Conservation (phyloP, 2,329 filamentous ascomycete genomes). For the Cladosporium halotolerans region DNA sequence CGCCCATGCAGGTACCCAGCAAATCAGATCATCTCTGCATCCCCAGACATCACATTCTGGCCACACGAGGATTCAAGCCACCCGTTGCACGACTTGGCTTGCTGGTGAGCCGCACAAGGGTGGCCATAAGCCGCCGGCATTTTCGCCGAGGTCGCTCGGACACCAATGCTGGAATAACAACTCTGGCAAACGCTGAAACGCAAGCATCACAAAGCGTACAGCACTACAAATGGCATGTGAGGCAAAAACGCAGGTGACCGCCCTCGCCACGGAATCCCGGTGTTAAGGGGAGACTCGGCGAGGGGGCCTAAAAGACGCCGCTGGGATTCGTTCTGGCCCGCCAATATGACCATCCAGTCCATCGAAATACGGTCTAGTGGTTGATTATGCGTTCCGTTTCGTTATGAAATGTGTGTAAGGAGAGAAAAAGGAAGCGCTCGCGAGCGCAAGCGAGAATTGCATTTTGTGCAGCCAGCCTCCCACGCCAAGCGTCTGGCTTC, state of each 20-base stretch:
- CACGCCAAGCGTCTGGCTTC: neutral
- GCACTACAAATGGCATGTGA: slow-evolving; percentile 1
- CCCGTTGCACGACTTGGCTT: too few species aligned
- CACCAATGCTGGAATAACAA: too few species aligned
- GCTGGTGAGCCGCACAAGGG: too few species aligned
- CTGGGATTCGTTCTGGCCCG: slow-evolving; percentile 9
- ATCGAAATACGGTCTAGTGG: slow-evolving; percentile 6
- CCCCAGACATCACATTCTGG: too few species aligned
- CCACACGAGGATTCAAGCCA: too few species aligned
- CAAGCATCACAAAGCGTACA: too few species aligned
- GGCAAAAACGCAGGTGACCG: slow-evolving; percentile 12
- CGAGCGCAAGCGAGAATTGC: neutral
- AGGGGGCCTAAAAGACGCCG: slow-evolving; percentile 10
- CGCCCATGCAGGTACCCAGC: slow-evolving; percentile 7
- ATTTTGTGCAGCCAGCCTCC: neutral
- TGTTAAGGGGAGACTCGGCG: slow-evolving; percentile 11
- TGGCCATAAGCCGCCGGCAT: too few species aligned
- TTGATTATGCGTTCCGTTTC: slow-evolving; percentile 12
- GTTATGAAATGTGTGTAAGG: slow-evolving; percentile 11
- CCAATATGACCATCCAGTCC: slow-evolving; percentile 14
- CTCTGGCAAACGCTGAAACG: too few species aligned
- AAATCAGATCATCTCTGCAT: neutral
- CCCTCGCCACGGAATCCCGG: slow-evolving; percentile 8
- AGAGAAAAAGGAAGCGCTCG: neutral
- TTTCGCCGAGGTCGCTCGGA: too few species aligned